Conservation (phyloP, 1,284 basidiomycete genomes). For the Clitocybe nebularis region DNA sequence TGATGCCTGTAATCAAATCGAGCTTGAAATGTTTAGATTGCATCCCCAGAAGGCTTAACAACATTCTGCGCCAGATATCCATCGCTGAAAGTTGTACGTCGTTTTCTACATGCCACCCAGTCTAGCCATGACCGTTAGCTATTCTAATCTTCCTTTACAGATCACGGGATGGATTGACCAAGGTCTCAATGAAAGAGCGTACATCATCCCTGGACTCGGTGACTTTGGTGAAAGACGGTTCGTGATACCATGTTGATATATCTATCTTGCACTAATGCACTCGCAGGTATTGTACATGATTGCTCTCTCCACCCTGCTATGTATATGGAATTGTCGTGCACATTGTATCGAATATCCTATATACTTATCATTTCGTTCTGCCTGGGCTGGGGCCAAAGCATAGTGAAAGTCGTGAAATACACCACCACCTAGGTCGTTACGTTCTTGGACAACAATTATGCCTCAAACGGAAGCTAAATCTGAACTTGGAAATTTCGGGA, state of each 20-base stretch:
- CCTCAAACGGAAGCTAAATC: too few species aligned
- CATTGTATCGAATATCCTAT: too few species aligned
- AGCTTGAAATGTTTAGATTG: slow-evolving; percentile 53
- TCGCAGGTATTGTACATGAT: not conserved
- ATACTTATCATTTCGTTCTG: too few species aligned
- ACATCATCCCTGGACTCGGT: slow-evolving; percentile 85
- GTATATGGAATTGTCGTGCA: not conserved
- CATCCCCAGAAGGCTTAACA: slow-evolving; percentile 88
- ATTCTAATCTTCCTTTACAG: slow-evolving; percentile 28
- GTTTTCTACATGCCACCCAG: too few species aligned
- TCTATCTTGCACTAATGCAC: too few species aligned
- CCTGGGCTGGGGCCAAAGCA: too few species aligned
- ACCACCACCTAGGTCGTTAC: too few species aligned
- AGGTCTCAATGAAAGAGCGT: slow-evolving; percentile 87
- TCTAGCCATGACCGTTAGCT: too few species aligned
- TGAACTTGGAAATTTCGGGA: not conserved
- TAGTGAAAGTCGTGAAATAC: too few species aligned
- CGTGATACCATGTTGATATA: too few species aligned
- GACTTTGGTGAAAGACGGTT: slow-evolving; percentile 90
- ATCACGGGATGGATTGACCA: slow-evolving; percentile 98
- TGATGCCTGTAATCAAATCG: not conserved
- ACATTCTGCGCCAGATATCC: slow-evolving; percentile 84
- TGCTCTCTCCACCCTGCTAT: not conserved
- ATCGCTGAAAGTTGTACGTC: slow-evolving; percentile 73
- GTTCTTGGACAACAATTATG: too few species aligned